Conservation (phyloP, 139 green algal species). For the Chlamydomonas eustigma region DNA sequence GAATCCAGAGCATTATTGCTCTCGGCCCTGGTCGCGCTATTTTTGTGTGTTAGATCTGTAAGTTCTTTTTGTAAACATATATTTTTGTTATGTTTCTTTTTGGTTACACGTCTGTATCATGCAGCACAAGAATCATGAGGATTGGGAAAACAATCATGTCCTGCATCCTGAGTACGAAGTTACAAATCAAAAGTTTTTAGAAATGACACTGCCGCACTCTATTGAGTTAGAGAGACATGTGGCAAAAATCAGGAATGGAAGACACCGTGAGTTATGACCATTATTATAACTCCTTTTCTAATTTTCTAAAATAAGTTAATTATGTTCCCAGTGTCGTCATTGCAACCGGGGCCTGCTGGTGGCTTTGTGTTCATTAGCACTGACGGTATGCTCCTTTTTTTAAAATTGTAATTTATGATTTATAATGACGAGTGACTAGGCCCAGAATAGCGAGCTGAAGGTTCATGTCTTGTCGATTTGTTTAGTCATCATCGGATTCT, state of each 20-base stretch:
- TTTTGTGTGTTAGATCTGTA: too few relatives aligned
- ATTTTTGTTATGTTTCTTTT: too few relatives aligned
- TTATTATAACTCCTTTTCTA: not conserved
- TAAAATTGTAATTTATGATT: not conserved
- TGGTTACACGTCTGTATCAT: too few relatives aligned
- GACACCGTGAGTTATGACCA: not conserved
- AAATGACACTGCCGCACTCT: not conserved
- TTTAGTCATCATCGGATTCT: not conserved
- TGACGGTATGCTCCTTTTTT: not conserved
- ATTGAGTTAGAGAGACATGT: not conserved
- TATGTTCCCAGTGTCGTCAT: not conserved
- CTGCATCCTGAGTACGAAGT: not conserved
- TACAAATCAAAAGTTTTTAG: not conserved
- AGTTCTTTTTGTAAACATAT: too few relatives aligned
- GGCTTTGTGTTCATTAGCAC: constrained; percentile 12
- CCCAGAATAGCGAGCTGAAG: not conserved
- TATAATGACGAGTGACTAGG: not conserved
- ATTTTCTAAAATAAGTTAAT: not conserved
- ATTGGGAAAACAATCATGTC: not conserved
- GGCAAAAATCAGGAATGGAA: not conserved
- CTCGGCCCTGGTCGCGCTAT: too few relatives aligned
- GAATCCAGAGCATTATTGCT: too few relatives aligned
- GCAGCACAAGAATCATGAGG: too few relatives aligned
- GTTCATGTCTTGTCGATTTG: not conserved
- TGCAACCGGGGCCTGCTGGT: not conserved